Evolutionary conservation across 345 rosid species (phyloP).

Genomic region (Citrus reticulata): DNA sequence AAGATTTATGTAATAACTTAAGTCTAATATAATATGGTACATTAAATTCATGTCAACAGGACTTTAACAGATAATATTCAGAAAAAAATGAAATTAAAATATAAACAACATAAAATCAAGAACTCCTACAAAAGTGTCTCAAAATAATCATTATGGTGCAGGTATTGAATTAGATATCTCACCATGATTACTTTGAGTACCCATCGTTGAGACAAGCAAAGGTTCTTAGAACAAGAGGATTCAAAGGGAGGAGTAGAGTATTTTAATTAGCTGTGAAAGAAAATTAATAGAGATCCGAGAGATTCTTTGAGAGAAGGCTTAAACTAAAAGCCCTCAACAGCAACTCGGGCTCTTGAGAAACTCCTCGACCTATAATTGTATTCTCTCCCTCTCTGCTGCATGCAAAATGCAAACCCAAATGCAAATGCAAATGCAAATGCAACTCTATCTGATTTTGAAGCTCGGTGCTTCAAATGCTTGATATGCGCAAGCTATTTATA

Average conservation of each 20-base stretch:
- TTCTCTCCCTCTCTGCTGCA: not conserved
- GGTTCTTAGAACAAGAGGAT: not conserved
- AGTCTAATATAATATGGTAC: no score
- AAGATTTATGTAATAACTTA: no score
- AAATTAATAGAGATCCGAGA: not conserved
- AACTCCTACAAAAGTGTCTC: no score
- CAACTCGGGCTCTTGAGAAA: constrained; percentile 3
- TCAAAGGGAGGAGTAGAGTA: not conserved
- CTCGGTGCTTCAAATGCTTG: not conserved
- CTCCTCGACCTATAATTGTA: not conserved
- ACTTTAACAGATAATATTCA: no score
- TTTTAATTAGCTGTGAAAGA: not conserved
- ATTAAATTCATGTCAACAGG: no score
- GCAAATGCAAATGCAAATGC: not conserved
- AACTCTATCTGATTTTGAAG: not conserved
- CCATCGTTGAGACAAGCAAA: not conserved
- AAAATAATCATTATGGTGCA: no score
- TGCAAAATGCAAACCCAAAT: not conserved
- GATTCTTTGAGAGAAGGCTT: no score
- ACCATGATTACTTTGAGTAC: not conserved
- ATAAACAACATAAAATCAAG: no score
- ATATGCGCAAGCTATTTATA: not conserved
- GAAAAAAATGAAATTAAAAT: no score
- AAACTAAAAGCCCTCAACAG: not conserved
- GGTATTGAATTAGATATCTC: not conserved